Evolutionary conservation across 345 rosid genomes (phyloP).

Genomic region (Geranium brycei): DNA sequence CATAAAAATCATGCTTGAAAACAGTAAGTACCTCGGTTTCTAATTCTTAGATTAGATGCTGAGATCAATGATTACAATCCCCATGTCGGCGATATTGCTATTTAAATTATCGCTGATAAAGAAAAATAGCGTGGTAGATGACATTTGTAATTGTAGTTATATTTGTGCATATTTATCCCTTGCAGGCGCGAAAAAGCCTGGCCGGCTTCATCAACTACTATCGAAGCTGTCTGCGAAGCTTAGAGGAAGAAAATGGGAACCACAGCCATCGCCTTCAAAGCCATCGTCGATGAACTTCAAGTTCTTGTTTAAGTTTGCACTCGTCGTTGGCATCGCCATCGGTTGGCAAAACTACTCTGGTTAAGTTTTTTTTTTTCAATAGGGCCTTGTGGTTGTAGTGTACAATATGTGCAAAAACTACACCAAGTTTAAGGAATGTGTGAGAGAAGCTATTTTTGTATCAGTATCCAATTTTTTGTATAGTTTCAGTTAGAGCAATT

Average conservation of each 20-base stretch:
- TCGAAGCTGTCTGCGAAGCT: conserved; percentile 44
- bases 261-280: conserved; percentile 13
- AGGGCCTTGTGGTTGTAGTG: conserved; percentile 6
- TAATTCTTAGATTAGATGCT: too few species aligned
- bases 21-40: too few species aligned
- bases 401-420: conserved; percentile 13
- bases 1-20: too few species aligned
- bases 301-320: conserved; percentile 34
- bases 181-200: conserved; percentile 34
- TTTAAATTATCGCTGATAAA: too few species aligned
- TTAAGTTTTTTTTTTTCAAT: conserved; percentile 6
- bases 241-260: conserved; percentile 26
- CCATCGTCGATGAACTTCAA: conserved; percentile 25
- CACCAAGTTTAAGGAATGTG: not conserved
- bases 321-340: conserved; percentile 51
- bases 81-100: too few species aligned
- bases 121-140: too few species aligned
- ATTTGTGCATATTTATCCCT: conserved; percentile 4
- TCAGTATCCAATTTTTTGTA: not conserved
- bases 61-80: too few species aligned
- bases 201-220: conserved; percentile 31
- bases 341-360: conserved; percentile 49
- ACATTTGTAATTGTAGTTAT: too few species aligned
- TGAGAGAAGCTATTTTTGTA: not conserved
- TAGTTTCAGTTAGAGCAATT: not conserved